A percentile compares a stretch with the other conserved stretches of the same genome.
These are phyloP conservation scores for Gaeumannomyces tritici DNA, from an alignment of 2,329 filamentous ascomycete species.

Conservation along the genomic window DNA sequence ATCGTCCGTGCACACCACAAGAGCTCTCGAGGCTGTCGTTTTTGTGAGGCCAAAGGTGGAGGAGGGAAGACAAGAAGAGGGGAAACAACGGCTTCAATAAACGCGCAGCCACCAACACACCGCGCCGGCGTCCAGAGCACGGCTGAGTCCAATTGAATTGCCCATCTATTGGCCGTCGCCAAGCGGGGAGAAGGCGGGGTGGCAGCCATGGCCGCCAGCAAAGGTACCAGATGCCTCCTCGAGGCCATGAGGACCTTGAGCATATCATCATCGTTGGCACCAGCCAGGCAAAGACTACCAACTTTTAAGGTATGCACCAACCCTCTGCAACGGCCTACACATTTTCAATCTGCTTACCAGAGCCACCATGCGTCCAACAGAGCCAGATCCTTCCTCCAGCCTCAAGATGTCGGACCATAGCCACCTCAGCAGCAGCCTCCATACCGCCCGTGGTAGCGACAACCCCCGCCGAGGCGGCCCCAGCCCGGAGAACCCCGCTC, in stretches of 20 bases:
- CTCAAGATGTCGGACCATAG: neutral
- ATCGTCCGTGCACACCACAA: too few relatives aligned
- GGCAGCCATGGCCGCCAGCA: constrained; percentile 31
- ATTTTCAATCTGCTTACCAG: neutral
- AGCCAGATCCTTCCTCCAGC: constrained; percentile 3
- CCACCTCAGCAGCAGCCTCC: constrained; percentile 32
- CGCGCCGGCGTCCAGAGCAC: too few relatives aligned
- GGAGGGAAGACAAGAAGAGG: too few relatives aligned
- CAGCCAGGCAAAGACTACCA: constrained; percentile 3
- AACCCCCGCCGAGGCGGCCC: constrained; percentile 65
- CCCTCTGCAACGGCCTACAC: neutral
- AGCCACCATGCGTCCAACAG: neutral
- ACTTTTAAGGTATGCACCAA: neutral
- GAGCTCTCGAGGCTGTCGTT: too few relatives aligned
- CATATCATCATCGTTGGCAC: constrained; percentile 26
- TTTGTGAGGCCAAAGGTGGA: too few relatives aligned
- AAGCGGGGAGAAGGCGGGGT: neutral
- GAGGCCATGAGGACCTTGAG: constrained; percentile 43
- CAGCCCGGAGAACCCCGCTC: neutral
- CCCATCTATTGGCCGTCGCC: too few relatives aligned
- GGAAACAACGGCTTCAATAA: too few relatives aligned
- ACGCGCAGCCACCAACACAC: too few relatives aligned
- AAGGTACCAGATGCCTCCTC: constrained; percentile 37
- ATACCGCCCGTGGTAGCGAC: constrained; percentile 76
- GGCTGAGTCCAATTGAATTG: too few relatives aligned